Evolutionary conservation across 164 flowering plant species (phyloP).

Genomic region (Protea cynaroides): DNA sequence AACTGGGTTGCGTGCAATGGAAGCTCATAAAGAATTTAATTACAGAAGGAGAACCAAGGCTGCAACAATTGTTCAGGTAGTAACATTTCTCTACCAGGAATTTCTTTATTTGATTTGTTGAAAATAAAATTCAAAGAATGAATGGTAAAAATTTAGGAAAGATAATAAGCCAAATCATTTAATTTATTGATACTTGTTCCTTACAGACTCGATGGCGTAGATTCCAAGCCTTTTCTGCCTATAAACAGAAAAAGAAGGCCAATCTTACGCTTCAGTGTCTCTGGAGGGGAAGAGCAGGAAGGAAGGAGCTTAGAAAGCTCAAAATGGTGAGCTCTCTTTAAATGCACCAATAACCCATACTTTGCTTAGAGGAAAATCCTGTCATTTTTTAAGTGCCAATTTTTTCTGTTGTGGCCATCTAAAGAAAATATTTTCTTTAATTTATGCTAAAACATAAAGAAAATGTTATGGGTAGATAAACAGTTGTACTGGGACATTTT

Average conservation of each 20-base stretch:
- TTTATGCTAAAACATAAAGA: not conserved
- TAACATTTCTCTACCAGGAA: not conserved
- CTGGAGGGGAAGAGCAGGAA: constrained; percentile 65
- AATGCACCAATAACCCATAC: not conserved
- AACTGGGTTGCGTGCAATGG: constrained; percentile 65
- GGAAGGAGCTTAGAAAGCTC: constrained; percentile 68
- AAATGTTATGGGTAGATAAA: constrained; percentile 1
- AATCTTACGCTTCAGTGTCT: constrained; percentile 59
- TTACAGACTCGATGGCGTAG: constrained; percentile 71
- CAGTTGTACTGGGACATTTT: constrained; percentile 6
- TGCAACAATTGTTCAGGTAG: constrained; percentile 59
- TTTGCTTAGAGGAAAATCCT: not conserved
- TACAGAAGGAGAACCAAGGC: constrained; percentile 62
- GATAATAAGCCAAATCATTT: not conserved
- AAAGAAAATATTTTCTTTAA: not conserved
- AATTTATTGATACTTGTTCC: constrained; percentile 8
- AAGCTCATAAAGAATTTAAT: constrained; percentile 58
- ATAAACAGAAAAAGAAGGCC: constrained; percentile 50
- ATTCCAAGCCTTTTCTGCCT: constrained; percentile 35
- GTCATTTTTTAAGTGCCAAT: not conserved
- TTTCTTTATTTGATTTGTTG: not conserved
- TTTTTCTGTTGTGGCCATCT: not conserved
- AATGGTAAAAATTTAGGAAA: not conserved
- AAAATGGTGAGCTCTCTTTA: constrained; percentile 44
- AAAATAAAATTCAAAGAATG: not conserved